These are phyloP conservation scores for Akanthomyces muscarius DNA, from an alignment of 2,329 filamentous ascomycete genomes.

Conservation along the genomic window DNA sequence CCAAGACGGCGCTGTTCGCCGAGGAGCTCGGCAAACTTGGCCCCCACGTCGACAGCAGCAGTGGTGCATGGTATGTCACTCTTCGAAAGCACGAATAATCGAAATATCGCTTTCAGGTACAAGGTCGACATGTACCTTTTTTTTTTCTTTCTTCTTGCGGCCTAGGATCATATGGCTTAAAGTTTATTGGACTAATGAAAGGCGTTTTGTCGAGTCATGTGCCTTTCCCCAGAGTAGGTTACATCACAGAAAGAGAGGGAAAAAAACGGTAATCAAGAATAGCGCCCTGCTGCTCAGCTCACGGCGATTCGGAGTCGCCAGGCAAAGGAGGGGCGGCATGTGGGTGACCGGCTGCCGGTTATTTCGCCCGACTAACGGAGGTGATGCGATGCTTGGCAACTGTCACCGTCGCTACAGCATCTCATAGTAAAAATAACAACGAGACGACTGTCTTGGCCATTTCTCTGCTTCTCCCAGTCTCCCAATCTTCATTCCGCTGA, in stretches of 20 bases:
- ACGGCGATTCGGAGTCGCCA: neutral
- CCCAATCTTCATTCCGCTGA: neutral
- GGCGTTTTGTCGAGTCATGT: neutral
- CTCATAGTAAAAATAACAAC: no score
- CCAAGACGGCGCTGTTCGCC: constrained; percentile 3
- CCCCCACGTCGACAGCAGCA: neutral
- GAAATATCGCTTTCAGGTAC: neutral
- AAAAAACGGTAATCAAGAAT: neutral
- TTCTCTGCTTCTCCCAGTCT: neutral
- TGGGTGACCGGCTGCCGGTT: neutral
- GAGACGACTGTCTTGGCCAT: neutral
- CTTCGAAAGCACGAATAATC: neutral
- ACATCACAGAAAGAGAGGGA: neutral
- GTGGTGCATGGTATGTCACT: constrained; percentile 10
- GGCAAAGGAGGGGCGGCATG: neutral
- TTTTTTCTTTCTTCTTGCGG: neutral
- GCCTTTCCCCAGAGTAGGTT: neutral
- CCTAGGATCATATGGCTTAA: neutral
- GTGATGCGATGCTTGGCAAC: neutral
- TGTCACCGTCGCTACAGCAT: neutral
- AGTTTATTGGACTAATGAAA: neutral
- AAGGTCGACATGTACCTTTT: neutral
- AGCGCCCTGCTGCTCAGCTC: constrained; percentile 1
- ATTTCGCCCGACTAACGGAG: neutral
- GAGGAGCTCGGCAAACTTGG: constrained; percentile 4